A percentile compares a stretch with the other conserved stretches of the same genome.
phyloP scores from a whole-genome alignment of 2,329 filamentous ascomycete species.

The Penicillium decumbens region DNA sequence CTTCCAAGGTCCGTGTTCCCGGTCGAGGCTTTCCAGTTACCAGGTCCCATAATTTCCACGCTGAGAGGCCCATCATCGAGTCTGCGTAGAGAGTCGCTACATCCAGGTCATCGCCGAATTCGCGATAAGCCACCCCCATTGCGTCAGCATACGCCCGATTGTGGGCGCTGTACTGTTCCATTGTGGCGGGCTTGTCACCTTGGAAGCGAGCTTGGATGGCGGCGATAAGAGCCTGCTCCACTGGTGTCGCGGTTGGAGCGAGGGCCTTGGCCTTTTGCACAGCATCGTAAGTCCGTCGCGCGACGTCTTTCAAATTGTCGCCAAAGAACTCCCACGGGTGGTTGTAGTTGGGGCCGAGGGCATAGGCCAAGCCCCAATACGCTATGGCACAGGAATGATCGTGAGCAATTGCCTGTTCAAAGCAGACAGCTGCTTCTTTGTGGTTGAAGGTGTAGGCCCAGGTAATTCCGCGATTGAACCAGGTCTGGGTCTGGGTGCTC shows the following conservation, averaged over 20 bases:
- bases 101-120: slow-evolving; percentile 56
- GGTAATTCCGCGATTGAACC: slow-evolving; percentile 39
- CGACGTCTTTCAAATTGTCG: slow-evolving; percentile 51
- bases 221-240: slow-evolving; percentile 60
- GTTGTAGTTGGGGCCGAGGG: slow-evolving; percentile 72
- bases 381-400: slow-evolving; percentile 39
- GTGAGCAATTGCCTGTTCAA: slow-evolving; percentile 32
- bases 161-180: slow-evolving; percentile 50
- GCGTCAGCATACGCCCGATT: slow-evolving; percentile 59
- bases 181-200: slow-evolving; percentile 40
- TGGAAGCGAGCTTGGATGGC: slow-evolving; percentile 63
- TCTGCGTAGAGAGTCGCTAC: slow-evolving; percentile 62
- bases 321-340: slow-evolving; percentile 73
- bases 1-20: slow-evolving; percentile 55
- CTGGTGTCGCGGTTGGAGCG: slow-evolving; percentile 38
- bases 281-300: slow-evolving; percentile 48
- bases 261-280: slow-evolving; percentile 43
- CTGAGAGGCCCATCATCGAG: slow-evolving; percentile 61
- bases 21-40: slow-evolving; percentile 53
- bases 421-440: slow-evolving; percentile 37
- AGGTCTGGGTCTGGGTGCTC: slow-evolving; percentile 31
- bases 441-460: slow-evolving; percentile 43
- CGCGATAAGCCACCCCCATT: slow-evolving; percentile 53
- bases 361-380: slow-evolving; percentile 52
- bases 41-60: slow-evolving; percentile 62